Conservation (phyloP, 2,329 filamentous ascomycete genomes). For the Fusarium sulawesiense region DNA sequence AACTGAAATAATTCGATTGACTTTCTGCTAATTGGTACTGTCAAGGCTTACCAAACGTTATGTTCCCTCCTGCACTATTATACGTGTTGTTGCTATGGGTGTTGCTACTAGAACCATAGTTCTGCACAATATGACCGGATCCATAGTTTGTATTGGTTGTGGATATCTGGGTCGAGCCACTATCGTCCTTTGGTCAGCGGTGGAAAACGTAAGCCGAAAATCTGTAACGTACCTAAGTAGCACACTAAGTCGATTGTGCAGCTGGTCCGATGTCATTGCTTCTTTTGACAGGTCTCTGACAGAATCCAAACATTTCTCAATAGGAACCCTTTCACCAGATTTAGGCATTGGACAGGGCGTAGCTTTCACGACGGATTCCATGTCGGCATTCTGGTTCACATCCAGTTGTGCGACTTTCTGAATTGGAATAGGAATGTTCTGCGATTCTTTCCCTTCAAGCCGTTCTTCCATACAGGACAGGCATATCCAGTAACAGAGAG, state of each 20-base stretch:
- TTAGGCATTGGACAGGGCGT: accelerated
- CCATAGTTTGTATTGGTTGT: neutral
- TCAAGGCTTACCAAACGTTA: neutral
- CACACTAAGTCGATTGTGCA: neutral
- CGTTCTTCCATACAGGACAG: neutral
- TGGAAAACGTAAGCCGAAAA: accelerated
- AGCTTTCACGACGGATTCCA: accelerated
- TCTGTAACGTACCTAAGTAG: accelerated
- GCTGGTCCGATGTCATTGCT: accelerated
- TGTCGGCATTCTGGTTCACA: accelerated
- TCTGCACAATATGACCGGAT: neutral
- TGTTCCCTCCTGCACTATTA: too few relatives aligned
- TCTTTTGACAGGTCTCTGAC: neutral
- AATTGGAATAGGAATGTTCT: too few relatives aligned
- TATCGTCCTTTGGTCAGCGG: accelerated
- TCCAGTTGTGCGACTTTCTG: accelerated
- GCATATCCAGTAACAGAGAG: neutral
- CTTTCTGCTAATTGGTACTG: too few relatives aligned
- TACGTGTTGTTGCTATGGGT: too few relatives aligned
- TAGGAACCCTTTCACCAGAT: accelerated
- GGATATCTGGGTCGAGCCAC: neutral
- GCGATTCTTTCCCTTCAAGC: accelerated
- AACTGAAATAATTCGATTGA: too few relatives aligned
- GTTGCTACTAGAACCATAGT: neutral
- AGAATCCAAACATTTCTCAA: neutral